Evolutionary conservation across 306 rosid species (phyloP), one percentile per base, ranked within the genome.

Genomic region (Prunus kanzakura): DNA sequence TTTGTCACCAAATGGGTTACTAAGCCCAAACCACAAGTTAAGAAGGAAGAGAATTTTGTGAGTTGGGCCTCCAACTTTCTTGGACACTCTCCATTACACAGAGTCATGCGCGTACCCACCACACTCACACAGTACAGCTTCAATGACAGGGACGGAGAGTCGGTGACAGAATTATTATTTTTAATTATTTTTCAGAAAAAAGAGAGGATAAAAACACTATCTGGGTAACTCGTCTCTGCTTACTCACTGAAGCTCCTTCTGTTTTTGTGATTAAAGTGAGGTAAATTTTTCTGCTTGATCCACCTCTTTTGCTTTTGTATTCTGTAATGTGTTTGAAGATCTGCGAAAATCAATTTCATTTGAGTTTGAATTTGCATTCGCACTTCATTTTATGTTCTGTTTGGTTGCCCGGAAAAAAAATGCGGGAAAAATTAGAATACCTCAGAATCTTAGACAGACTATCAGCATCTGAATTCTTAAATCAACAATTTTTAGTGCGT

Each of bases 261-360:
- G 32, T 10, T 65, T 52, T 56, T 1, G 68, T n/a, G 25, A 32
- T 18, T 19, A 52, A 43, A 60, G 30, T 25, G 43, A 73, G 68
- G 77, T 73, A 45, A 25, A 60, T 35, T 16, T 32, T 2, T 58
- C 38, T 60, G 12, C 76, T 72, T 38, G 38, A 52, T 54, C 71
- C 50, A 29, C 20, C n/a, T 15, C 56, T 51, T 47, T 47, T 29
- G 30, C 30, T 29, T 11, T 45, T 45, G 11, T 45, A 50, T 15
- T 14, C 11, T 55, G 23, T 55, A 2, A 12, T 25, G 2, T 45
- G 22, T 3, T n/a, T 49, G 3, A 47, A 35, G 54, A 41, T 56
- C 76, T 72, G 38, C 35, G 65, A n/a, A 35, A 13, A 12, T 22
- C 16, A 56, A 20, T 38, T 13, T 5, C 54, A 55, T 20, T 64